Conservation (phyloP, 2,329 filamentous ascomycete species). For the Colletotrichum theobromicola region DNA sequence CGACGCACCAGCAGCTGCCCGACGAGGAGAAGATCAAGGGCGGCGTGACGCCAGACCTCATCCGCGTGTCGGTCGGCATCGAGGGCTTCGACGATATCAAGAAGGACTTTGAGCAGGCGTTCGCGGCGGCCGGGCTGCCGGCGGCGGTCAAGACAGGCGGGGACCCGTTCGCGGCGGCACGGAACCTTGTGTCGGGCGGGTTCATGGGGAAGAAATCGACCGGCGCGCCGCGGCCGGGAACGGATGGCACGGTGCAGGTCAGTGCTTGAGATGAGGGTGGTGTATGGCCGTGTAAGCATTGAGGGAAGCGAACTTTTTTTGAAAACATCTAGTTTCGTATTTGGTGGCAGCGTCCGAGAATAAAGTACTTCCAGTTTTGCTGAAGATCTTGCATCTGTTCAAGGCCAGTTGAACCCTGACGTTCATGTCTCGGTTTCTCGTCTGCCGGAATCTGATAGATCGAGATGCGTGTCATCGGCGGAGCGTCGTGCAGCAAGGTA, state of each 20-base stretch:
- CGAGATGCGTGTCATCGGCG: neutral
- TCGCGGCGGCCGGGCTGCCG: conserved; percentile 6
- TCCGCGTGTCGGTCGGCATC: conserved; percentile 42
- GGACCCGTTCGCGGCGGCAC: conserved; percentile 6
- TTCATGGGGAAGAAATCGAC: conserved; percentile 18
- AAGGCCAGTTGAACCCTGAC: neutral
- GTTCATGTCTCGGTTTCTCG: neutral
- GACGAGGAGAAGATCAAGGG: conserved; percentile 69
- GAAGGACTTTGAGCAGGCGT: conserved; percentile 71
- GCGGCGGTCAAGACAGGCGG: conserved; percentile 3
- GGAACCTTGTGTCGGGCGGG: conserved; percentile 11
- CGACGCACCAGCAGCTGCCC: conserved; percentile 72
- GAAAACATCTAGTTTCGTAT: neutral
- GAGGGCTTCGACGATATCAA: conserved; percentile 79
- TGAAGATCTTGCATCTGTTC: too few species aligned
- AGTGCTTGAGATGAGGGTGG: neutral
- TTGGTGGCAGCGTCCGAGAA: neutral
- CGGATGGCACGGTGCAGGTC: neutral
- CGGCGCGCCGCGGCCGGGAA: conserved; percentile 14
- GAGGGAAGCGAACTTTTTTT: neutral
- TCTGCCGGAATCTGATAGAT: neutral
- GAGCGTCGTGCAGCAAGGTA: neutral
- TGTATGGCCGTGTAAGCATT: neutral
- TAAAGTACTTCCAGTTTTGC: neutral
- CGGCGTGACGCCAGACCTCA: conserved; percentile 59